Percentiles rank a stretch among this genome's conserved stretches.
Evolutionary conservation across 2,329 filamentous ascomycete species (phyloP).

Genomic region (Bipolaris bicolor): DNA sequence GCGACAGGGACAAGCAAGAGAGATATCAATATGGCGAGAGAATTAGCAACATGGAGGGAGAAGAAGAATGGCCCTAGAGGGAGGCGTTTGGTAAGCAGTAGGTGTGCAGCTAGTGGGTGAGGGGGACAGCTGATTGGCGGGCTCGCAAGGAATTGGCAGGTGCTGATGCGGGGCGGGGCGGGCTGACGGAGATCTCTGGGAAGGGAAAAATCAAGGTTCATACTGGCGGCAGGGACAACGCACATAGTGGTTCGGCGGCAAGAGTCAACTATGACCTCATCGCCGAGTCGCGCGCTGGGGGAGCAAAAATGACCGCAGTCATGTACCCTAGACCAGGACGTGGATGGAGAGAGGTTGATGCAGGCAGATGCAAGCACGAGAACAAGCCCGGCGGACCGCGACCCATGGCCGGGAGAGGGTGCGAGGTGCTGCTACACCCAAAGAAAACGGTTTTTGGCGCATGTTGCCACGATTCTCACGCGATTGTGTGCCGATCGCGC

Average conservation of each 20-base stretch:
- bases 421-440: too few species aligned
- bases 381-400: too few species aligned
- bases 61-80: not conserved
- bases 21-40: not conserved
- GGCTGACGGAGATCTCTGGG: slow-evolving; percentile 3
- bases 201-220: slow-evolving; percentile 4
- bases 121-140: not conserved
- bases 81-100: slow-evolving; percentile 4
- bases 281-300: not conserved
- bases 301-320: not conserved
- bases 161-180: slow-evolving; percentile 4
- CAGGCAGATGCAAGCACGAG: too few species aligned
- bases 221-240: slow-evolving; percentile 4
- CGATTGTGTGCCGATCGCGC: slow-evolving; percentile 8
- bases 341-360: too few species aligned
- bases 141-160: not conserved
- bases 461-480: slow-evolving; percentile 11
- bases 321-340: too few species aligned
- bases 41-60: not conserved
- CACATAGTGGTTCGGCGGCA: slow-evolving; percentile 5
- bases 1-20: not conserved
- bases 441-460: slow-evolving; percentile 7
- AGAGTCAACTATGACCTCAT: slow-evolving; percentile 14
- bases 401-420: not conserved
- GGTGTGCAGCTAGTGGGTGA: not conserved